Evolutionary conservation across 192 early-diverging fungal genomes (phyloP).

Genomic region (Haplosporangium gracile): DNA sequence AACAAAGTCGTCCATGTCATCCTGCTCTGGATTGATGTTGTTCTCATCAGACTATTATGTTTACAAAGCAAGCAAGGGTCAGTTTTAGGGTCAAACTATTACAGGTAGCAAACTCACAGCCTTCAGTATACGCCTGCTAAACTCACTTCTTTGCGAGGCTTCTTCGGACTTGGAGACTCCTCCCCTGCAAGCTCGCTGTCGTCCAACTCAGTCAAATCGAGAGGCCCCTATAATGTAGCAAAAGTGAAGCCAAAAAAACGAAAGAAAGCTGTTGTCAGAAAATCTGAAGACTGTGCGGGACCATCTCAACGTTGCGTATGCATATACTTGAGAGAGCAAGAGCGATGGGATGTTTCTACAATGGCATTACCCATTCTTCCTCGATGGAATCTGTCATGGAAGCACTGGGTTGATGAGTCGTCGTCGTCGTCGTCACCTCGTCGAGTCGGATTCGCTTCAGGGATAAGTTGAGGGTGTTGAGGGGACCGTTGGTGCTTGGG

Average conservation of each 20-base stretch:
- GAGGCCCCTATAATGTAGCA: neutral
- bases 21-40: neutral
- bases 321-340: neutral
- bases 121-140: neutral
- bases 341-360: neutral
- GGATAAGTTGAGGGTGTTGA: conserved; percentile 45
- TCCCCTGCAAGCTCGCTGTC: conserved; percentile 8
- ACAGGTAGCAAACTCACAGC: no score
- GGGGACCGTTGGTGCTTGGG: conserved; percentile 8
- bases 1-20: conserved; percentile 32
- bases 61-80: neutral
- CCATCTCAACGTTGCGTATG: no score
- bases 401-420: neutral
- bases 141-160: conserved; percentile 38
- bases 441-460: conserved; percentile 50
- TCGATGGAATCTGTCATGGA: conserved; percentile 43
- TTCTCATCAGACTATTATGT: neutral
- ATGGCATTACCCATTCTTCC: conserved; percentile 37
- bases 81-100: neutral
- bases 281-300: neutral
- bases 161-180: conserved; percentile 25
- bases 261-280: neutral
- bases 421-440: neutral
- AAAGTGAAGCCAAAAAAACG: neutral
- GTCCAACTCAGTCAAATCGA: conserved; percentile 33